These are phyloP conservation scores for Warburgia ugandensis DNA, from an alignment of 164 flowering plant species.

Conservation along the genomic window DNA sequence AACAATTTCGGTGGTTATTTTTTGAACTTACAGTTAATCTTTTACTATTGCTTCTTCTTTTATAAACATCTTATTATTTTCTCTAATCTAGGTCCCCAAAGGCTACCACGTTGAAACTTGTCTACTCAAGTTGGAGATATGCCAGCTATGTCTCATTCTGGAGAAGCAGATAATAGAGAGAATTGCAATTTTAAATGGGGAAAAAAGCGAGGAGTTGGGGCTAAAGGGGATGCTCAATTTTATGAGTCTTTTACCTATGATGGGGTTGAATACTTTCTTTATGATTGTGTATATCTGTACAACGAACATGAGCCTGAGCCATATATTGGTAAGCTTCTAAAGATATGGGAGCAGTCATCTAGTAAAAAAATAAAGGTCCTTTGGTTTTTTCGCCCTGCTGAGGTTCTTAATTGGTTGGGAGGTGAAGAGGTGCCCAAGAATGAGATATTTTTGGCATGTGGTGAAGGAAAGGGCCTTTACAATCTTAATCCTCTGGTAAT, in stretches of 20 bases:
- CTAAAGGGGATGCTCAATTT: conserved; percentile 46
- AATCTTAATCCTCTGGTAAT: conserved; percentile 76
- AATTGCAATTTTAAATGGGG: conserved; percentile 68
- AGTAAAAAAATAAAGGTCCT: conserved; percentile 56
- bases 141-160: conserved; percentile 20
- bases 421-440: conserved; percentile 28
- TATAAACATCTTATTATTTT: neutral
- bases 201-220: conserved; percentile 51
- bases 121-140: conserved; percentile 3
- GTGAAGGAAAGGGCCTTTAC: conserved; percentile 62
- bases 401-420: conserved; percentile 37
- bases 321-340: conserved; percentile 63
- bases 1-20: too few relatives aligned
- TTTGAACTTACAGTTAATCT: neutral
- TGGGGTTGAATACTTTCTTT: conserved; percentile 55
- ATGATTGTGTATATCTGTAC: conserved; percentile 58
- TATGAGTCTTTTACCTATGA: conserved; percentile 79
- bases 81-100: conserved; percentile 11
- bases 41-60: neutral
- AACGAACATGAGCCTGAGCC: conserved; percentile 53
- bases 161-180: conserved; percentile 24
- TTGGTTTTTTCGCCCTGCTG: conserved; percentile 75
- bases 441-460: conserved; percentile 76
- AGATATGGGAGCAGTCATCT: conserved; percentile 52
- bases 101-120: neutral